Conservation (phyloP, 2,329 filamentous ascomycete genomes). For the Grosmannia penicillata region DNA sequence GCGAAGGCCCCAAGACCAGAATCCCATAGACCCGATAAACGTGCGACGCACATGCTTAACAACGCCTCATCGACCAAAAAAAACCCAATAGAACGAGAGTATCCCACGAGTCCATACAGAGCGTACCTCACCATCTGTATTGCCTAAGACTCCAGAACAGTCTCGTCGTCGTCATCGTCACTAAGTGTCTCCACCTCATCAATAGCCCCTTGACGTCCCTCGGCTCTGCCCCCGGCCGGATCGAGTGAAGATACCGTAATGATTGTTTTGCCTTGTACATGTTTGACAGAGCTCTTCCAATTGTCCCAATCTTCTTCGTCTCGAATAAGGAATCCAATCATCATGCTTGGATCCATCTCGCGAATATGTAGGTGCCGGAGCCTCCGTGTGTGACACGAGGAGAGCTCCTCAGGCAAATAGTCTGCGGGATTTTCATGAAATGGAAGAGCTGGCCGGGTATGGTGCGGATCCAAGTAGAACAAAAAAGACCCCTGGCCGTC, state of each 20-base stretch:
- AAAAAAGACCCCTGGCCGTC: conserved; percentile 49
- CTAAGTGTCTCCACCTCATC: conserved; percentile 86
- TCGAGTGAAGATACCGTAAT: conserved; percentile 69
- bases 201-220: conserved; percentile 57
- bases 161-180: conserved; percentile 44
- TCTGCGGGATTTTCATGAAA: conserved; percentile 39
- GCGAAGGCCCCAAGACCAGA: too few species aligned
- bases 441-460: conserved; percentile 61
- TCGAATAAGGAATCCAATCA: conserved; percentile 81
- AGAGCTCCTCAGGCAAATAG: conserved; percentile 59
- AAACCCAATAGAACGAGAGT: too few species aligned
- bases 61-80: too few species aligned
- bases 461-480: conserved; percentile 92
- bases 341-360: conserved; percentile 97
- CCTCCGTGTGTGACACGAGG: conserved; percentile 75
- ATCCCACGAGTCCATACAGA: too few species aligned
- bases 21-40: too few species aligned
- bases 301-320: conserved; percentile 69
- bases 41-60: too few species aligned
- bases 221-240: conserved; percentile 35
- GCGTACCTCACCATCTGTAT: not conserved
- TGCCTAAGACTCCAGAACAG: conserved; percentile 15
- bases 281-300: conserved; percentile 65
- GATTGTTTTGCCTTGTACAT: conserved; percentile 68
- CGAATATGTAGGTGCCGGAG: conserved; percentile 69